phyloP scores from a whole-genome alignment of 345 rosid genomes.

The Turritis glabra region DNA sequence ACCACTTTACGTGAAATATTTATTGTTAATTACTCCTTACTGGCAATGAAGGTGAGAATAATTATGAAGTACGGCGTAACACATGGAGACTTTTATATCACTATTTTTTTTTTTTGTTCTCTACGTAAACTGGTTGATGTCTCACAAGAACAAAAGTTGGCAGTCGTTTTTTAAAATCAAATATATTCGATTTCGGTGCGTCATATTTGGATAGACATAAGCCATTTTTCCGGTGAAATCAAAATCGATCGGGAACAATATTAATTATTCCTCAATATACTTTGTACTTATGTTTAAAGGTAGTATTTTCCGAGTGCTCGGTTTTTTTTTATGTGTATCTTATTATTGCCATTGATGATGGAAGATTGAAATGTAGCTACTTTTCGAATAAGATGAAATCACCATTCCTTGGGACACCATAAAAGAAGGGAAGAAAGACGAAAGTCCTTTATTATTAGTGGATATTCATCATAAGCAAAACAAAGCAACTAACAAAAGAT shows the following conservation, averaged over 20 bases:
- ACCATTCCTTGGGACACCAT: slow-evolving; percentile 9
- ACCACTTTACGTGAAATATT: slow-evolving; percentile 8
- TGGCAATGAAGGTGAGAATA: background rate
- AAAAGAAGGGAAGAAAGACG: background rate
- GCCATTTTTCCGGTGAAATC: background rate
- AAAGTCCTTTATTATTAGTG: slow-evolving; percentile 22
- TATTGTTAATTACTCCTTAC: background rate
- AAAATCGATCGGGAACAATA: background rate
- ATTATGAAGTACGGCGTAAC: background rate
- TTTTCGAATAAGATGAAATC: slow-evolving; percentile 15
- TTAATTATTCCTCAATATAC: too few relatives aligned
- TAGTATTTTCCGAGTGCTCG: too few relatives aligned
- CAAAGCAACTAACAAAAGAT: slow-evolving; percentile 20
- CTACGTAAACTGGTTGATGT: background rate
- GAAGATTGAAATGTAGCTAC: background rate
- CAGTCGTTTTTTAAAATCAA: background rate
- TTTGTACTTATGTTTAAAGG: too few relatives aligned
- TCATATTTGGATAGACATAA: background rate
- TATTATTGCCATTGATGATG: background rate
- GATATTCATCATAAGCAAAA: slow-evolving; percentile 35
- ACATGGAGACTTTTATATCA: slow-evolving; percentile 5
- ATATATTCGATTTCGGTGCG: background rate
- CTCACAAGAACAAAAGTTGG: background rate
- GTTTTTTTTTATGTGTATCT: background rate
- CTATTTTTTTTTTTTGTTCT: background rate